phyloP scores from a whole-genome alignment of 306 rosid genomes.

The Cucurbita maxima region DNA sequence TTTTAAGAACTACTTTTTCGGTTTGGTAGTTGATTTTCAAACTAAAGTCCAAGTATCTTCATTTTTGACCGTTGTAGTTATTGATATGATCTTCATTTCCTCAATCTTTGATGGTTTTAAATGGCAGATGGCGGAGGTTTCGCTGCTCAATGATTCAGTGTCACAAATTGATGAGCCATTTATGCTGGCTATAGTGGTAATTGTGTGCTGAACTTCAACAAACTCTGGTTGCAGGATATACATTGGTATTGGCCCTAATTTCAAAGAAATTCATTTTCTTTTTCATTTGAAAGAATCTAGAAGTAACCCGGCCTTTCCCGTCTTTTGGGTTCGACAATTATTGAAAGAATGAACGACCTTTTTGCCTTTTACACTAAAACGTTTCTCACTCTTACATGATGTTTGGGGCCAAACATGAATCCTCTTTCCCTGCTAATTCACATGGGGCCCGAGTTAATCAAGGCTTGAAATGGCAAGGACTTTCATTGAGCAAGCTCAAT shows the following conservation, averaged over 20 bases:
- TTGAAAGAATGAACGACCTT: constrained; percentile 3
- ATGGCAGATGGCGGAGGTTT: constrained; percentile 97
- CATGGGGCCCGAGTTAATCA: no score
- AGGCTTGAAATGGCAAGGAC: no score
- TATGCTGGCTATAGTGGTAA: constrained; percentile 99
- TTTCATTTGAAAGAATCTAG: constrained; percentile 13
- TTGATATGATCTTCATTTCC: not conserved
- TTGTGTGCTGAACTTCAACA: constrained; percentile 98
- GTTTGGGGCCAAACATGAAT: not conserved
- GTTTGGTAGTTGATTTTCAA: constrained; percentile 46
- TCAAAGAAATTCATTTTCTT: constrained; percentile 34
- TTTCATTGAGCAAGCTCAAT: no score
- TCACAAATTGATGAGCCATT: constrained; percentile 96
- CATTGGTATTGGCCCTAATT: constrained; percentile 99
- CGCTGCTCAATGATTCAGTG: constrained; percentile 76
- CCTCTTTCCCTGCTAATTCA: not conserved
- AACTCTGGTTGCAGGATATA: constrained; percentile 96
- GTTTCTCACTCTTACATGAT: not conserved
- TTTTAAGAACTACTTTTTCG: no score
- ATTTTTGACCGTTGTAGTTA: not conserved
- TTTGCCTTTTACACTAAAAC: not conserved
- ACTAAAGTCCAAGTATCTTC: not conserved
- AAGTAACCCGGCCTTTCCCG: not conserved
- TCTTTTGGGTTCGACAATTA: constrained; percentile 13
- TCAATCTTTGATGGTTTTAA: constrained; percentile 7